Evolutionary conservation across 2,329 filamentous ascomycete genomes (phyloP).

Genomic region (Aspergillus sp.): DNA sequence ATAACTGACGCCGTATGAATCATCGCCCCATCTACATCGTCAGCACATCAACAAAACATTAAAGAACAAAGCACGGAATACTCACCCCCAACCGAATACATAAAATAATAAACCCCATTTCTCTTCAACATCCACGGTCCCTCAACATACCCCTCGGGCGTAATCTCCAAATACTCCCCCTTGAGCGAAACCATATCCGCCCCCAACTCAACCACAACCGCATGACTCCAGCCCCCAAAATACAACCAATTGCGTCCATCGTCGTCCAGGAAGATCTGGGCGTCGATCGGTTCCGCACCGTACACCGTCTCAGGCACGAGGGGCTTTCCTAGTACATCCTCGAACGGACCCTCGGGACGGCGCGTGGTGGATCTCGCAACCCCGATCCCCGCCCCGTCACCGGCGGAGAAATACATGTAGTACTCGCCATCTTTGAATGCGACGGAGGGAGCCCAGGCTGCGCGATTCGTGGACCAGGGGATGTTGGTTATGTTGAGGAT

Average conservation of each 20-base stretch:
- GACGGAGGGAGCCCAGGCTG: constrained; percentile 47
- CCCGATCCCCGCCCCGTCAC: constrained; percentile 44
- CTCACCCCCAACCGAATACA: constrained; percentile 41
- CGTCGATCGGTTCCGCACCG: constrained; percentile 47
- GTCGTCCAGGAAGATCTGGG: constrained; percentile 43
- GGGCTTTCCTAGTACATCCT: constrained; percentile 39
- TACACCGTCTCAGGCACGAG: constrained; percentile 42
- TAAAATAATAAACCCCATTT: constrained; percentile 39
- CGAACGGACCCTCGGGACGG: constrained; percentile 35
- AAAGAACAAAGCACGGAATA: background rate
- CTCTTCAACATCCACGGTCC: constrained; percentile 43
- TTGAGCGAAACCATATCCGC: constrained; percentile 43
- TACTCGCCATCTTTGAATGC: constrained; percentile 35
- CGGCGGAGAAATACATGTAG: constrained; percentile 49
- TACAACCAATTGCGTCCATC: constrained; percentile 36
- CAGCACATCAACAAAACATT: background rate
- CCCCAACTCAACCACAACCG: constrained; percentile 40
- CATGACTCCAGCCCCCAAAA: constrained; percentile 42
- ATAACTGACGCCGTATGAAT: constrained; percentile 44
- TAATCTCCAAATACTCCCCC: constrained; percentile 43
- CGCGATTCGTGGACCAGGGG: constrained; percentile 40
- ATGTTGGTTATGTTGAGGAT: constrained; percentile 39
- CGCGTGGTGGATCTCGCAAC: constrained; percentile 32
- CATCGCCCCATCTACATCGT: constrained; percentile 38
- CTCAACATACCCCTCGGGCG: constrained; percentile 43